Evolutionary conservation across 2,329 filamentous ascomycete species (phyloP), one percentile per base, ranked within the genome.

Genomic region (Calonectria hawksworthii): DNA sequence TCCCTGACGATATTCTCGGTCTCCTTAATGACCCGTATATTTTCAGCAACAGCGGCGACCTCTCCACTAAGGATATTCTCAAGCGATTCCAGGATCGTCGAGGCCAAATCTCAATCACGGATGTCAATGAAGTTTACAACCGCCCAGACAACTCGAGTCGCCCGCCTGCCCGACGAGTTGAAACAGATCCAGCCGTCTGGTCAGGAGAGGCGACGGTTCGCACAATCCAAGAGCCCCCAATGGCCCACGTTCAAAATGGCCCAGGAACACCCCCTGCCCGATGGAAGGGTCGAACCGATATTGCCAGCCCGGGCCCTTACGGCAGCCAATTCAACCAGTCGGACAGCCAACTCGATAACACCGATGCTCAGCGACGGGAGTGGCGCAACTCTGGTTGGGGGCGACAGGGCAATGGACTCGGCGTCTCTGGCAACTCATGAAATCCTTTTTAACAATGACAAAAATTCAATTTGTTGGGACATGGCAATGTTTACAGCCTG

Each of bases 41-140:
- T 67, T 96, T 98, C 85, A 95, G 93, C 83, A 94, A 92, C 81
- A 93, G 91, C 77, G 93, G 94, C 59, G 96, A 99, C 74, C 93
- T 98, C 76, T 98, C 96, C 1, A 98, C 96, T 8, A 99, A 99
- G 85, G 97, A 99, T 82, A 99, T 99, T 70, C 90, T 99, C 67
- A 98, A 96, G 84, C 93, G 95, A 72, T 98, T 98, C 85, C 96
- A 96, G 65, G 95, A 98, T 82, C 93, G 97, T 76, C 86, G 87
- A 70, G 88, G 89, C 9, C 87, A 89, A 54, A 86, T 92, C 86
- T 86, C 94, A 88, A 87, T 91, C 86, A 86, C 88, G 85, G 91
- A 92, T 85, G 86, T 89, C 81, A 86, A 89, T 83, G 89, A 92
- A 82, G 86, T 90, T 83, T 87, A 89, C 82, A 87, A 89, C 85